Percentiles rank a stretch among this genome's conserved stretches.
Evolutionary conservation across 2,329 filamentous ascomycete genomes (phyloP).

Genomic region (Hymenoscyphus fructigenus): DNA sequence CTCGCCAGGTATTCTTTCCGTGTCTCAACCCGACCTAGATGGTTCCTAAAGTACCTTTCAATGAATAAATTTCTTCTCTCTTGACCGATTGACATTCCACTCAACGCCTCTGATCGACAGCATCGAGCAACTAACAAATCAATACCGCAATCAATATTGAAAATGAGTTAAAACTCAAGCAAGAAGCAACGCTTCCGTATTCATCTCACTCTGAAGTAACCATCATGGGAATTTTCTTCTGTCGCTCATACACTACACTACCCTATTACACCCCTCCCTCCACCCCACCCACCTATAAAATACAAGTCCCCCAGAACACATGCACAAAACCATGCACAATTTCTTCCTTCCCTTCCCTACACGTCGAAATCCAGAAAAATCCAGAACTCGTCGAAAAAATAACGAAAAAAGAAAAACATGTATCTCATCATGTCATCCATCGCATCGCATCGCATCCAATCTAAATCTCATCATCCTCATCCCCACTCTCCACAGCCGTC

Average conservation of each 20-base stretch:
- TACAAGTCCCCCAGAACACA: neutral
- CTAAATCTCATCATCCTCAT: conserved; percentile 46
- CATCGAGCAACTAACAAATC: too few species aligned
- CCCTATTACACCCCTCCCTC: neutral
- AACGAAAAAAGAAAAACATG: neutral
- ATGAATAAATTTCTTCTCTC: too few species aligned
- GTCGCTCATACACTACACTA: neutral
- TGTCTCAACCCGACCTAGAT: too few species aligned
- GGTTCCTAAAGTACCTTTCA: too few species aligned
- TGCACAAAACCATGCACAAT: neutral
- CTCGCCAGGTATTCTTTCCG: too few species aligned
- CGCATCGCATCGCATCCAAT: neutral
- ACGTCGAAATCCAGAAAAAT: neutral
- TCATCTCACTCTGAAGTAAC: neutral
- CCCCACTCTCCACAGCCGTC: conserved; percentile 32
- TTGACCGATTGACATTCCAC: too few species aligned
- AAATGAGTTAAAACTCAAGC: too few species aligned
- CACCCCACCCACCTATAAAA: neutral
- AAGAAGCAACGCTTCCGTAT: neutral
- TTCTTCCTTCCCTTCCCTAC: neutral
- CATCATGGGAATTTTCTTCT: neutral
- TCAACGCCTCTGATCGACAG: too few species aligned
- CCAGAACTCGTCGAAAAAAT: neutral
- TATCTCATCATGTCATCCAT: neutral
- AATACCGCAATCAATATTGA: too few species aligned